Evolutionary conservation across 805 yeast genomes (phyloP).

Genomic region (Schizosaccharomyces octosporus): DNA sequence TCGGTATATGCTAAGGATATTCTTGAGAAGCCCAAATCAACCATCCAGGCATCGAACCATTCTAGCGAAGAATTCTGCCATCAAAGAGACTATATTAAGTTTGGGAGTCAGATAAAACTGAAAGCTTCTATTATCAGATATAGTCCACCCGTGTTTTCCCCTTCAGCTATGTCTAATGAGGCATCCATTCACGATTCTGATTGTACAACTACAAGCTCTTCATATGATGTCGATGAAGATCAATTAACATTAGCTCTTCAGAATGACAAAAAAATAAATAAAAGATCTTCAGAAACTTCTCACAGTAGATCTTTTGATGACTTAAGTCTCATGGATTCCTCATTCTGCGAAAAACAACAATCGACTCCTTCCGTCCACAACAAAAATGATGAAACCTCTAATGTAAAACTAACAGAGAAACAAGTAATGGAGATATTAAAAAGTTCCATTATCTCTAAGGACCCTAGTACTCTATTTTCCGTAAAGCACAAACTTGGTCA

Average conservation of each 20-base stretch:
- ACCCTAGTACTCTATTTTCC: constrained; percentile 48
- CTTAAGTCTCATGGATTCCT: neutral
- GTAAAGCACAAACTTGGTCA: constrained; percentile 45
- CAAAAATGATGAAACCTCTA: constrained; percentile 5
- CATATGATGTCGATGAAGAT: no score
- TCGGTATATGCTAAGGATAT: constrained; percentile 79
- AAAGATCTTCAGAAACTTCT: no score
- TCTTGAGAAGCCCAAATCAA: constrained; percentile 79
- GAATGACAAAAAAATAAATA: no score
- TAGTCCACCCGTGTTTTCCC: no score
- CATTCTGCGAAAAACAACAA: neutral
- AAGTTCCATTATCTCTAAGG: constrained; percentile 61
- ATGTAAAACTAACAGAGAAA: constrained; percentile 36
- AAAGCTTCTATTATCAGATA: no score
- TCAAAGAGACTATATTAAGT: no score
- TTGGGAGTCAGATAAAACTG: no score
- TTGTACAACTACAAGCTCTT: no score
- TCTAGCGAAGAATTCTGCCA: constrained; percentile 17
- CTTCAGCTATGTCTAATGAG: no score
- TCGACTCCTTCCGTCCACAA: constrained; percentile 1
- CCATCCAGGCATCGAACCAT: constrained; percentile 70
- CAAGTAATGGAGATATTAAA: constrained; percentile 47
- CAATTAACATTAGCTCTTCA: no score
- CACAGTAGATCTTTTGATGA: no score
- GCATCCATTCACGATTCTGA: no score